Evolutionary conservation across 805 yeast genomes (phyloP), one percentile per base, ranked within the genome.

Genomic region (Saccharomycopsis javanensis): DNA sequence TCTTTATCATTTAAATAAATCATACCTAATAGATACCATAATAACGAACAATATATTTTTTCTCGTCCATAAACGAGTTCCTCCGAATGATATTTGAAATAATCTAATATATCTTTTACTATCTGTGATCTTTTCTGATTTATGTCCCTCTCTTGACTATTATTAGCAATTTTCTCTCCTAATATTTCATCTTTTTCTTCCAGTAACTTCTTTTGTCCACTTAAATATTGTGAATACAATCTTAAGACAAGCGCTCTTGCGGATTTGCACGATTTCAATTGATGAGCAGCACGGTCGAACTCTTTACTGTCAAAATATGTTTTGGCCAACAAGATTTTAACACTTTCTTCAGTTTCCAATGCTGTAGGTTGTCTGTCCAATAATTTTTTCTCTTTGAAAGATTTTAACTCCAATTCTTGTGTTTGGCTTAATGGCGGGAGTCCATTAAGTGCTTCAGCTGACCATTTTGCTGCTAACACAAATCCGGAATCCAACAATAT

Each of bases 251-350:
- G 51, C 3, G 83, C 79, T 54, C 76, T 75, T 0, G 82, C 73
- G 54, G 82, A 74, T 20, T 64, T 67, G 54, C 84, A 80, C 15
- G 75, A 74, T 56, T 74, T 75, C 57, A 94, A 71, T 13, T 75
- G 76, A 63, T 75, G 73, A 4, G 86, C 81, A 57, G 91, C 86
- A 28, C 98, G 71, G 57, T 85, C 92, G 66, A 84, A 92, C 69
- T 94, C 98, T 64, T 86, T 83, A 65, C 88, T 82, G 64, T 82
- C 85, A 73, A 92, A 88, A 66, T 86, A 83, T 0, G 86, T 68
- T 55, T 81, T 80, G 0, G 92, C 97, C 28, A 88, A 72, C 15
- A 79, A 62, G 28, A 86, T 70, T 58, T 71, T 70, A 57, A 79
- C 76, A 53, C 68, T 64, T 57, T 81, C 82, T 53, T 66, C 48